Percentiles rank a stretch among this genome's conserved stretches.
These are phyloP conservation scores for Glycine soja DNA, from an alignment of 306 rosid genomes.

Conservation along the genomic window DNA sequence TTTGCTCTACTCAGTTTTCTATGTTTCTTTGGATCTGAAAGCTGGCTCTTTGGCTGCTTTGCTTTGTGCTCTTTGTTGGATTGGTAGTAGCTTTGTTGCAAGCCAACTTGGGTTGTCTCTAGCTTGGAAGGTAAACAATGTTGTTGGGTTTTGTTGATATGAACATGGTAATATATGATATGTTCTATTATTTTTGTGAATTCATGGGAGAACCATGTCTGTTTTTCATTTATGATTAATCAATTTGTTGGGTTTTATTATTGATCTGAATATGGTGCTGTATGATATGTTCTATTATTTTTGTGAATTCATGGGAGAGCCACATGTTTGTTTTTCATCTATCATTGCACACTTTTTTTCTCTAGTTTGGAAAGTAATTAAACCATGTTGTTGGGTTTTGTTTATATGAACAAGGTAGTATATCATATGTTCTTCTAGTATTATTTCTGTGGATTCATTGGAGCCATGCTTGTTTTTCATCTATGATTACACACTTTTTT, in stretches of 20 bases:
- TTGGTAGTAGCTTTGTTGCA: slow-evolving; percentile 66
- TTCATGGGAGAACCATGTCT: not conserved
- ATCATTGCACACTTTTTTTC: too few species aligned
- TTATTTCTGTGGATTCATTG: not conserved
- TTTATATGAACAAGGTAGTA: too few species aligned
- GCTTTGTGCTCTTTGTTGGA: slow-evolving; percentile 70
- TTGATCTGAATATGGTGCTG: not conserved
- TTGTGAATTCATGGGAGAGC: too few species aligned
- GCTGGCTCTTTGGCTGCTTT: slow-evolving; percentile 86
- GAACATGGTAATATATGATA: not conserved
- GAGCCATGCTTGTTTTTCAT: not conserved
- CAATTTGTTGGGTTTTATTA: not conserved
- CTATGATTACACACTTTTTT: not conserved
- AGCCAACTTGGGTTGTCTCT: slow-evolving; percentile 62
- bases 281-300: too few species aligned
- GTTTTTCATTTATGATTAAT: not conserved
- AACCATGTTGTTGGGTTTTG: too few species aligned
- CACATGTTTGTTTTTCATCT: too few species aligned
- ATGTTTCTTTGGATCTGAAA: slow-evolving; percentile 65
- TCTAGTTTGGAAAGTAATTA: too few species aligned
- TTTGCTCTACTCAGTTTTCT: slow-evolving; percentile 64
- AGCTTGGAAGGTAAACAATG: slow-evolving; percentile 80
- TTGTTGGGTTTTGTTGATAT: slow-evolving; percentile 21
- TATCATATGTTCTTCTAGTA: too few species aligned
- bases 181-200: not conserved